Percentiles rank a stretch among this genome's conserved stretches.
phyloP scores from a whole-genome alignment of 768 basidiomycete genomes.

The Lactarius sp. region DNA sequence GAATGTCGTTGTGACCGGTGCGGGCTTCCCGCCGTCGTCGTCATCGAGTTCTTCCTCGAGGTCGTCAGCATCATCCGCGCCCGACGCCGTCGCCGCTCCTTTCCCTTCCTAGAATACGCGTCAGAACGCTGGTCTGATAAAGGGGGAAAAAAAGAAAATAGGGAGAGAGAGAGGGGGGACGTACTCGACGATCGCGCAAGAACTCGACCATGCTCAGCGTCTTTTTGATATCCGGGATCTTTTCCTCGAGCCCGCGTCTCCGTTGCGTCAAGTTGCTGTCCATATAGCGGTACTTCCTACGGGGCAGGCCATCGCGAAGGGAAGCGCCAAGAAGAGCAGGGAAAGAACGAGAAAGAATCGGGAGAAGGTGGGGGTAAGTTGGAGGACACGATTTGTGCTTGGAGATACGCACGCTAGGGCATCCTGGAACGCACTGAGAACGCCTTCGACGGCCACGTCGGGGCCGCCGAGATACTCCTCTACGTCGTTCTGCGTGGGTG shows the following conservation, averaged over 20 bases:
- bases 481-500: conserved; percentile 63
- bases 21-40: conserved; percentile 39
- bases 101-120: conserved; percentile 52
- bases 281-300: conserved; percentile 98
- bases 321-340: background rate
- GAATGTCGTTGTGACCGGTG: conserved; percentile 77
- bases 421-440: conserved; percentile 82
- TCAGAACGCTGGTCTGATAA: background rate
- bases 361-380: background rate
- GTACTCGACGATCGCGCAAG: conserved; percentile 64
- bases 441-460: conserved; percentile 70
- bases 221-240: conserved; percentile 94
- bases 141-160: background rate
- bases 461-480: conserved; percentile 79
- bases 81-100: conserved; percentile 36
- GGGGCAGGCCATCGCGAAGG: conserved; percentile 15
- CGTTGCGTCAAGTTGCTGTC: conserved; percentile 79
- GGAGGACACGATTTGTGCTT: background rate
- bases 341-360: background rate
- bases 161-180: conserved; percentile 28
- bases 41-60: conserved; percentile 50
- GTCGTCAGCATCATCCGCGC: conserved; percentile 23
- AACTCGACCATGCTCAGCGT: conserved; percentile 87
- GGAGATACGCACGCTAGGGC: conserved; percentile 77
- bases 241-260: conserved; percentile 75